phyloP scores from a whole-genome alignment of 495 filamentous ascomycete genomes.

The Hypoxylon trugodes region DNA sequence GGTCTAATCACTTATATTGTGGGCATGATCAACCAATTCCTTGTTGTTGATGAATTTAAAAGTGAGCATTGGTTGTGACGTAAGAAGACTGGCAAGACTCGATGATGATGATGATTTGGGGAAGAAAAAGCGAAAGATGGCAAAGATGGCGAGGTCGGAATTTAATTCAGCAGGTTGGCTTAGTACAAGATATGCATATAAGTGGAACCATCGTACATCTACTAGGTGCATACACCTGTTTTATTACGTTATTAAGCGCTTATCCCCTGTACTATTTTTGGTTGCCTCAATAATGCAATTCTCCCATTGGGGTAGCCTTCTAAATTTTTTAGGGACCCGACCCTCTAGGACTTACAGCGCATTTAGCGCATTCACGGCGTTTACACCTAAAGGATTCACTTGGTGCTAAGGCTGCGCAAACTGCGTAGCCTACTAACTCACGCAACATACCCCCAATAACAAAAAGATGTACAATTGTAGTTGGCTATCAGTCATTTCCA shows the following conservation, averaged over 20 bases:
- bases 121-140: background rate
- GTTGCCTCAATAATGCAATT: background rate
- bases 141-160: background rate
- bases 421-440: no score
- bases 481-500: background rate
- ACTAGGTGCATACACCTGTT: constrained; percentile 17
- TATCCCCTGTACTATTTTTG: constrained; percentile 12
- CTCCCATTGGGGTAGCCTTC: background rate
- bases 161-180: background rate
- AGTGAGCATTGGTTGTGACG: background rate
- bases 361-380: no score
- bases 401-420: no score
- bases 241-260: background rate
- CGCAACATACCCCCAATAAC: no score
- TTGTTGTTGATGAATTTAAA: background rate
- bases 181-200: background rate
- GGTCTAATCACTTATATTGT: constrained; percentile 2
- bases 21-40: constrained; percentile 8
- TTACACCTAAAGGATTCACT: no score
- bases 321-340: background rate
- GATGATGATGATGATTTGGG: background rate
- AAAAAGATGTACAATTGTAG: no score
- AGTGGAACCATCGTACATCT: background rate
- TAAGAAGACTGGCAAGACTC: background rate
- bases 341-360: background rate